Percentiles rank a stretch among this genome's conserved stretches.
These are phyloP conservation scores for Coniferiporia weirii DNA, from an alignment of 1,284 basidiomycete species.

Conservation along the genomic window DNA sequence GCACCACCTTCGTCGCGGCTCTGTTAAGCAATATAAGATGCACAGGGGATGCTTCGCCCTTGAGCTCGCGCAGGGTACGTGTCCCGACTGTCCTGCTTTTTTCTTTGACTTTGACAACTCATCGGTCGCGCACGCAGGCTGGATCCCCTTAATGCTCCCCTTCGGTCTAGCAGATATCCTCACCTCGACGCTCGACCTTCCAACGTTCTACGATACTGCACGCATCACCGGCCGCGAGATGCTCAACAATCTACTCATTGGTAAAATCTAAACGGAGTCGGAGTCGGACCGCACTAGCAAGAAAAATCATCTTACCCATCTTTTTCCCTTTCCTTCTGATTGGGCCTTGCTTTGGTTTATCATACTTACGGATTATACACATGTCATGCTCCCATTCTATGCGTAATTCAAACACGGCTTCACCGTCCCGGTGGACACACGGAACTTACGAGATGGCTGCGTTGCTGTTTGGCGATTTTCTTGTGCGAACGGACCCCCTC, in stretches of 20 bases:
- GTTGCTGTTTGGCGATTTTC: no score
- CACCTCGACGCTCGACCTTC: constrained; percentile 85
- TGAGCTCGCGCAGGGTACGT: constrained; percentile 86
- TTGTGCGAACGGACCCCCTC: no score
- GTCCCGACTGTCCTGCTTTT: background rate
- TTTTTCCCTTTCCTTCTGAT: background rate
- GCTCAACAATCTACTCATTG: constrained; percentile 73
- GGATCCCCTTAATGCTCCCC: constrained; percentile 89
- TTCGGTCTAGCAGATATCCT: constrained; percentile 88
- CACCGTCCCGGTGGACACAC: no score
- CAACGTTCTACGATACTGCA: constrained; percentile 77
- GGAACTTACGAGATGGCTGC: no score
- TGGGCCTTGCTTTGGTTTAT: background rate
- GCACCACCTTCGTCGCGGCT: constrained; percentile 78
- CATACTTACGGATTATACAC: no score
- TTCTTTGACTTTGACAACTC: background rate
- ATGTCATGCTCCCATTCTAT: no score
- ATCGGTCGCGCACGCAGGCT: constrained; percentile 44
- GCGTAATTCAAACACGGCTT: no score
- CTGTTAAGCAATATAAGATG: constrained; percentile 97
- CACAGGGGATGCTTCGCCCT: constrained; percentile 92
- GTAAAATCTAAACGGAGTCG: constrained; percentile 65
- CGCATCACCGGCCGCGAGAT: constrained; percentile 83
- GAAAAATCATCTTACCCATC: no score
- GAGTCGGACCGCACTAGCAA: no score